Percentiles rank a stretch among this genome's conserved stretches.
Evolutionary conservation across 257 asterid genomes (phyloP).

Genomic region (Solanum rostratum): DNA sequence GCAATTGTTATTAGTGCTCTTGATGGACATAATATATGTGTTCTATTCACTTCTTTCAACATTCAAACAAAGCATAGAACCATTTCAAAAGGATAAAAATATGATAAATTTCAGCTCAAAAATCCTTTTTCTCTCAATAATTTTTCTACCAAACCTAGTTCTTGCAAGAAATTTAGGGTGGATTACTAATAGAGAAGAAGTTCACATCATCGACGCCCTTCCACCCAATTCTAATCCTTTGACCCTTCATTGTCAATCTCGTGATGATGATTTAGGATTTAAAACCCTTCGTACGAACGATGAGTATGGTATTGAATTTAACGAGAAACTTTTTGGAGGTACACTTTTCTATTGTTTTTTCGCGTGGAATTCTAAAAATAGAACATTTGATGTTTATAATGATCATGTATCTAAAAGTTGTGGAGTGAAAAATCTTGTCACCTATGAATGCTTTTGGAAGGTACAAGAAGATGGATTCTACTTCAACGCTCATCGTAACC

Average conservation of each 20-base stretch:
- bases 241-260: neutral
- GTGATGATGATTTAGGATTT: neutral
- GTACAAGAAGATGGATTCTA: neutral
- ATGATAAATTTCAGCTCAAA: neutral
- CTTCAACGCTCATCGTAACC: neutral
- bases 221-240: neutral
- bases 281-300: neutral
- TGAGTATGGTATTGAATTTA: neutral
- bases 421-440: neutral
- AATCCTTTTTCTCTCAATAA: neutral
- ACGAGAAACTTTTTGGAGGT: neutral
- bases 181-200: neutral
- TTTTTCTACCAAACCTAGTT: neutral
- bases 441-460: neutral
- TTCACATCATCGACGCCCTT: neutral
- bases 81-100: neutral
- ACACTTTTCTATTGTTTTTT: neutral
- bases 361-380: neutral
- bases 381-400: neutral
- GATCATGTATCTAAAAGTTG: neutral
- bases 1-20: neutral
- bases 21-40: neutral
- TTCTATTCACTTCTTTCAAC: neutral
- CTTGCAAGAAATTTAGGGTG: neutral
- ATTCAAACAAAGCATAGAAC: neutral